These are phyloP conservation scores for Chrysoporthe puriensis DNA, from an alignment of 2,329 filamentous ascomycete genomes.

Conservation along the genomic window DNA sequence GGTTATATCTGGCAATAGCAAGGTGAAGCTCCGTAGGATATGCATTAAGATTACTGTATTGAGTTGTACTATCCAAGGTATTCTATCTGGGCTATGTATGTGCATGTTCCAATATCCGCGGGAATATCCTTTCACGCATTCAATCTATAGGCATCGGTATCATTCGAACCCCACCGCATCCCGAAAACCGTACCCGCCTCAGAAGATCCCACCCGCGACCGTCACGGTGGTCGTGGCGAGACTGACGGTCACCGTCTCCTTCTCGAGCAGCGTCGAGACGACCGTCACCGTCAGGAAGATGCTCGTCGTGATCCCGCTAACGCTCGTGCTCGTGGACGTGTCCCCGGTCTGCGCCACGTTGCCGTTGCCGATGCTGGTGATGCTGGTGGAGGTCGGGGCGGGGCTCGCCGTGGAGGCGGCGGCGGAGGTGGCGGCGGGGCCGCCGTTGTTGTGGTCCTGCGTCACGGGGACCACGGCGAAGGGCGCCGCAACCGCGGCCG, in stretches of 20 bases:
- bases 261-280: slow-evolving; percentile 19
- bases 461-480: slow-evolving; percentile 11
- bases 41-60: slow-evolving; percentile 14
- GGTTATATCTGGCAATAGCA: not conserved
- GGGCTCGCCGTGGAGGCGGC: not conserved
- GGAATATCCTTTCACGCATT: not conserved
- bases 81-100: not conserved
- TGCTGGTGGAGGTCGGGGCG: not conserved
- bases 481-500: not conserved
- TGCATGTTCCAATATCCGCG: not conserved
- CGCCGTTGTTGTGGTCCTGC: not conserved
- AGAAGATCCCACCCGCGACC: slow-evolving; percentile 8
- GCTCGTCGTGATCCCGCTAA: slow-evolving; percentile 20
- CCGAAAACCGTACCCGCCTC: not conserved
- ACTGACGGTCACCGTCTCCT: slow-evolving; percentile 13
- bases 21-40: not conserved
- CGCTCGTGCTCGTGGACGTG: slow-evolving; percentile 21
- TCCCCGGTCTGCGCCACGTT: slow-evolving; percentile 9
- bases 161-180: not conserved
- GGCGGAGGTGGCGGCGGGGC: not conserved
- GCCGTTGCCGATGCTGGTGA: slow-evolving; percentile 7
- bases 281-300: slow-evolving; percentile 27
- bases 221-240: slow-evolving; percentile 19
- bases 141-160: not conserved
- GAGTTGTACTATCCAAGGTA: not conserved